Evolutionary conservation across 352 stramenopile genomes (phyloP).

Genomic region (Lagenidium sp.): DNA sequence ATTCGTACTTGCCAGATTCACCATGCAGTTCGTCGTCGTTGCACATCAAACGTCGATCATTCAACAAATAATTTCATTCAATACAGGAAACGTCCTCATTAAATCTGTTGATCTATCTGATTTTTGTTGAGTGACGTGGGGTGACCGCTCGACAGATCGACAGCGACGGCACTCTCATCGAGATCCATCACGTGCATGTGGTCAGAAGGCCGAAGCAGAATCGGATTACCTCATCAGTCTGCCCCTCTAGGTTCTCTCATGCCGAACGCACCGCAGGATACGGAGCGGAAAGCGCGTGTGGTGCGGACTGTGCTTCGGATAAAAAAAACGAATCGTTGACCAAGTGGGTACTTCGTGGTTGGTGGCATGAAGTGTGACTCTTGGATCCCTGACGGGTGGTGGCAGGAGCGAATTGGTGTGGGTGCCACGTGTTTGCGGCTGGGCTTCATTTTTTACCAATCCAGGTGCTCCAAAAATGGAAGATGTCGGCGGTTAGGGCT

Average conservation of each 20-base stretch:
- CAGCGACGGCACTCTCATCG: conserved; percentile 11
- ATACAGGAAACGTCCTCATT: conserved; percentile 13
- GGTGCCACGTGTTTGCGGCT: conserved; percentile 3
- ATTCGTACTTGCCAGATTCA: conserved; percentile 9
- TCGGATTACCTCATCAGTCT: not conserved
- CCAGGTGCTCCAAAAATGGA: no score
- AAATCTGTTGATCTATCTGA: conserved; percentile 14
- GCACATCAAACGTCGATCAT: not conserved
- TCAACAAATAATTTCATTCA: not conserved
- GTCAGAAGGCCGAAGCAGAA: not conserved
- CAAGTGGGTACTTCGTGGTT: conserved; percentile 11
- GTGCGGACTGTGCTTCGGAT: not conserved
- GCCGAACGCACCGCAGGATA: not conserved
- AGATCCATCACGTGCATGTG: not conserved
- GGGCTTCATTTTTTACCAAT: not conserved
- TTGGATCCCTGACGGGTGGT: not conserved
- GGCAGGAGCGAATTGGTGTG: conserved; percentile 4
- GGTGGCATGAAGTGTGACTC: conserved; percentile 2
- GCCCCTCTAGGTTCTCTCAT: not conserved
- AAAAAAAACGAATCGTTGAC: no score
- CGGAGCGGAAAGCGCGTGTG: not conserved
- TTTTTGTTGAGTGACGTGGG: conserved; percentile 13
- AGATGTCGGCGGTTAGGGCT: no score
- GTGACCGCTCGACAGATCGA: no score
- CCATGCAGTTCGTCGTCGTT: conserved; percentile 6